A percentile compares a stretch with the other conserved stretches of the same genome.
Evolutionary conservation across 768 basidiomycete species (phyloP).

Genomic region (Gymnopilus dilepis): DNA sequence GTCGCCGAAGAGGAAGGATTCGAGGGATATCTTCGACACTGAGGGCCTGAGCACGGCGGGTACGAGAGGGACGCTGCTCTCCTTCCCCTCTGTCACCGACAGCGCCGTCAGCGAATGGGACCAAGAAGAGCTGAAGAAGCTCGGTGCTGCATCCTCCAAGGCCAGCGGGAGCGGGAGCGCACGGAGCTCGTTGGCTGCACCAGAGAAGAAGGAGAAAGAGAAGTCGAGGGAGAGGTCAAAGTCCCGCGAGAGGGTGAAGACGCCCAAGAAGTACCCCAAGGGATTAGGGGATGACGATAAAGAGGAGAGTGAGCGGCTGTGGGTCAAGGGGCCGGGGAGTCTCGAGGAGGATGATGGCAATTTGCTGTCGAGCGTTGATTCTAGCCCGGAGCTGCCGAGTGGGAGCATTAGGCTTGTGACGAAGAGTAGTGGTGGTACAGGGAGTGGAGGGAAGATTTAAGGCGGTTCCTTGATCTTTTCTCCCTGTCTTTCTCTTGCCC

Average conservation of each 20-base stretch:
- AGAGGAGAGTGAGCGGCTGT: constrained; percentile 67
- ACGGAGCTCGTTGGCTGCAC: constrained; percentile 15
- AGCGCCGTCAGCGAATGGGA: constrained; percentile 48
- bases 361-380: not conserved
- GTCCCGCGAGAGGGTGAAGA: constrained; percentile 35
- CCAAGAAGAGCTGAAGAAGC: constrained; percentile 25
- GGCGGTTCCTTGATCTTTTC: not conserved
- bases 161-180: constrained; percentile 15
- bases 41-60: constrained; percentile 17
- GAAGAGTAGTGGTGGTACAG: not conserved
- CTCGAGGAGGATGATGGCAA: constrained; percentile 10
- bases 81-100: constrained; percentile 60
- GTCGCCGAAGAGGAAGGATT: constrained; percentile 35
- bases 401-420: constrained; percentile 3
- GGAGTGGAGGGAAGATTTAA: not conserved
- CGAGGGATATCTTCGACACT: constrained; percentile 42
- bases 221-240: constrained; percentile 46
- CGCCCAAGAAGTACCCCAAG: constrained; percentile 52
- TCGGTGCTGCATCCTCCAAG: not conserved
- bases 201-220: constrained; percentile 33
- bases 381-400: not conserved
- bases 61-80: constrained; percentile 43
- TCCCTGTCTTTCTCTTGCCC: not conserved
- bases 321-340: constrained; percentile 32
- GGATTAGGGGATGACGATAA: constrained; percentile 57